Conservation (phyloP, 331 rosid genomes). For the Dryas integrifolia region DNA sequence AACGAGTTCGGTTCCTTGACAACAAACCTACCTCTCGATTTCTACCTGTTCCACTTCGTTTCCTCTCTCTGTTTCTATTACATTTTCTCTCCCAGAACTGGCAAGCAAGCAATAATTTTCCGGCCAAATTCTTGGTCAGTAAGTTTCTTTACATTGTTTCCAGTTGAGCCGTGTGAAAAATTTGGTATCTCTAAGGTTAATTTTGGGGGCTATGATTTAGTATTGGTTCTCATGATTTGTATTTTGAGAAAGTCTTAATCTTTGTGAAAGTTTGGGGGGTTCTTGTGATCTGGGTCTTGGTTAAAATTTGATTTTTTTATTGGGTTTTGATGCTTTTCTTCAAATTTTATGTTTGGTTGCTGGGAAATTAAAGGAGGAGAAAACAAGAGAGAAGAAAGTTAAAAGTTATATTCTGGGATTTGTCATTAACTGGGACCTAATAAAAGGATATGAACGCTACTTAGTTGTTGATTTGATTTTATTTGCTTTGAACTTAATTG, state of each 20-base stretch:
- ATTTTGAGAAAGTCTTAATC: not conserved
- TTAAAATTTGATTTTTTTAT: not conserved
- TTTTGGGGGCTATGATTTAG: not conserved
- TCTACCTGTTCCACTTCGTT: not conserved
- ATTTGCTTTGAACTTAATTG: not conserved
- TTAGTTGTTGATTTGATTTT: not conserved
- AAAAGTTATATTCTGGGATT: not conserved
- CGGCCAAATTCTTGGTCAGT: conserved; percentile 39
- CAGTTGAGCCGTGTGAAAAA: not conserved
- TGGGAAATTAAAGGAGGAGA: conserved; percentile 10
- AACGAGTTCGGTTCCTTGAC: not conserved
- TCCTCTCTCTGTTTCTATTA: conserved; percentile 3
- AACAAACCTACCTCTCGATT: not conserved
- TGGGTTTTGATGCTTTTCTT: not conserved
- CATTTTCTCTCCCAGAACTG: conserved; percentile 3
- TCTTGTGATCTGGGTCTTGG: conserved; percentile 2
- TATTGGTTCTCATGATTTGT: conserved; percentile 1
- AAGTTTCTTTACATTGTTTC: conserved; percentile 25
- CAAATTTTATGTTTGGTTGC: conserved; percentile 8
- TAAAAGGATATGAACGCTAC: not conserved
- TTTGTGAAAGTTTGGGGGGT: not conserved
- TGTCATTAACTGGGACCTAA: not conserved
- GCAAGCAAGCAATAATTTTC: conserved; percentile 14
- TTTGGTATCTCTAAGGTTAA: not conserved
- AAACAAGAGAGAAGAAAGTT: not conserved